Evolutionary conservation across 23 red algal species (phyloP).

Genomic region (Porphyridium purpureum): DNA sequence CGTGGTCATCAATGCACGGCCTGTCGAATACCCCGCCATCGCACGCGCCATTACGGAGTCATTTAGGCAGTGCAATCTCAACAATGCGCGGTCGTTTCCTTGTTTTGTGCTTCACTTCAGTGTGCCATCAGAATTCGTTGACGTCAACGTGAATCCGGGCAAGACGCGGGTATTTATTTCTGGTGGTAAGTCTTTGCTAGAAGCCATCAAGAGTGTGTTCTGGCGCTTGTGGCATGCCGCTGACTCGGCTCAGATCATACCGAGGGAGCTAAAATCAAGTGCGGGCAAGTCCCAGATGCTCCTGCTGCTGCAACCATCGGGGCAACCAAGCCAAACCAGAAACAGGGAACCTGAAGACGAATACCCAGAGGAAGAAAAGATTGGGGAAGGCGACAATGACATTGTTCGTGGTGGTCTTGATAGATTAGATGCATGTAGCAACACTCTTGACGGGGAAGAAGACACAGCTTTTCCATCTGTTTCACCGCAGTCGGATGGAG

Average conservation of each 20-base stretch:
- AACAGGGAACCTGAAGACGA: too few species aligned
- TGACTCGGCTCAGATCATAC: not conserved
- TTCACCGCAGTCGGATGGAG: too few species aligned
- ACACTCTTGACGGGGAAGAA: too few species aligned
- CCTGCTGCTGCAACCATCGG: too few species aligned
- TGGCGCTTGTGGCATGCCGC: not conserved
- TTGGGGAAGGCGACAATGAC: too few species aligned
- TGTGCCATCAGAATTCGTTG: constrained; percentile 23
- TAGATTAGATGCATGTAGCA: too few species aligned
- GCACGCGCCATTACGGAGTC: constrained; percentile 24
- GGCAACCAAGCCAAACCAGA: too few species aligned
- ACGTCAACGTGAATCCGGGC: constrained; percentile 75
- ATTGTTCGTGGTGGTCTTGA: too few species aligned
- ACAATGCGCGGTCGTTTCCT: constrained; percentile 17
- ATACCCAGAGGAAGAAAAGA: too few species aligned
- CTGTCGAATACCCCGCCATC: constrained; percentile 33
- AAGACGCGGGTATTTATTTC: constrained; percentile 26
- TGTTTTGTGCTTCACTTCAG: constrained; percentile 31
- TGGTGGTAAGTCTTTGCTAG: not conserved
- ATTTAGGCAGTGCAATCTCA: constrained; percentile 34
- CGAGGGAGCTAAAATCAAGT: not conserved
- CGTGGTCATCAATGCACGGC: constrained; percentile 47
- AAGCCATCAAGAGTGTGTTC: not conserved
- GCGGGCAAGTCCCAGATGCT: not conserved
- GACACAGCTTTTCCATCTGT: too few species aligned